phyloP scores from a whole-genome alignment of 768 basidiomycete species.

The Naematelia encephala region DNA sequence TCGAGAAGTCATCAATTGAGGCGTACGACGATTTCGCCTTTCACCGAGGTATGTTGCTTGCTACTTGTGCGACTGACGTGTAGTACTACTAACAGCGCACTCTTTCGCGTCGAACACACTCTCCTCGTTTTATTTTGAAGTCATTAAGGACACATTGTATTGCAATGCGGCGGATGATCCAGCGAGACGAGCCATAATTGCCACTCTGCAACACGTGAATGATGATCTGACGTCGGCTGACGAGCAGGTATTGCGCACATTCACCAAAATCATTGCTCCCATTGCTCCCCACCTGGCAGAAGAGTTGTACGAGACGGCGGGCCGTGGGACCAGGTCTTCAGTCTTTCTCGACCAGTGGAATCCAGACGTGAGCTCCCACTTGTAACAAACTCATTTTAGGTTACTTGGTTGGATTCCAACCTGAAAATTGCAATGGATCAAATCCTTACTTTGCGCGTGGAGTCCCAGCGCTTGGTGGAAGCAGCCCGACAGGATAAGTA shows the following conservation, averaged over 20 bases:
- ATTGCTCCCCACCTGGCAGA: constrained; percentile 87
- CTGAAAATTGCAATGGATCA: constrained; percentile 64
- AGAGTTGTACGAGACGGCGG: constrained; percentile 63
- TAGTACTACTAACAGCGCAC: constrained; percentile 69
- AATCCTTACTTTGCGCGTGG: constrained; percentile 61
- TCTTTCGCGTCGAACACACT: constrained; percentile 79
- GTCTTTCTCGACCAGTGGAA: constrained; percentile 72
- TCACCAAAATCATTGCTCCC: constrained; percentile 72
- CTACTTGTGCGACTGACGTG: background rate
- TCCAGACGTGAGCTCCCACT: constrained; percentile 58
- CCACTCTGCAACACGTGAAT: constrained; percentile 67
- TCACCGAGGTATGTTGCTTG: constrained; percentile 62
- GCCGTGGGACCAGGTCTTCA: constrained; percentile 51
- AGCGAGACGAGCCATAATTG: constrained; percentile 64
- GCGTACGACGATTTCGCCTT: constrained; percentile 75
- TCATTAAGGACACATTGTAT: constrained; percentile 85
- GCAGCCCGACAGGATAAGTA: constrained; percentile 73
- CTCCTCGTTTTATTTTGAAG: constrained; percentile 88
- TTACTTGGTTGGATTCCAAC: constrained; percentile 65
- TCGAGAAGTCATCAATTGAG: constrained; percentile 66
- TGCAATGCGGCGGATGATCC: constrained; percentile 59
- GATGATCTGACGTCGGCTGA: background rate
- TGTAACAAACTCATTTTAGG: constrained; percentile 1
- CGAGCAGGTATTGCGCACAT: constrained; percentile 62
- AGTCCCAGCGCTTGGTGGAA: constrained; percentile 68